Evolutionary conservation across 164 flowering plant species (phyloP).

Genomic region (Chloranthus sessilifolius): DNA sequence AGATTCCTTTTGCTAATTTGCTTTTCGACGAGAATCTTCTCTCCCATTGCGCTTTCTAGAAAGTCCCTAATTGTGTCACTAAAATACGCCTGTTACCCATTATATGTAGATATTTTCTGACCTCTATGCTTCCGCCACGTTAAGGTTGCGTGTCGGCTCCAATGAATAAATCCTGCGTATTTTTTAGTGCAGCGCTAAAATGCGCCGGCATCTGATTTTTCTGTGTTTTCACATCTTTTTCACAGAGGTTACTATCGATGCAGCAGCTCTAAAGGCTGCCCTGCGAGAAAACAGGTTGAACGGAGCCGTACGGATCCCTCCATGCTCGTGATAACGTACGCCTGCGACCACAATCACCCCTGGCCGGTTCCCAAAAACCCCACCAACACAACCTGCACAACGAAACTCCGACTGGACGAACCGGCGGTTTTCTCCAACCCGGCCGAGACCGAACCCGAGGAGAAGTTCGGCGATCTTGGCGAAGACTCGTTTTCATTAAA

Average conservation of each 20-base stretch:
- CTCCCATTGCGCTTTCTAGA: no score
- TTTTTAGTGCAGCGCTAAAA: no score
- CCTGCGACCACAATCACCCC: constrained; percentile 89
- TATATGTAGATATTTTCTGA: no score
- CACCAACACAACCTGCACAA: constrained; percentile 5
- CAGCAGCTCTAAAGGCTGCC: constrained; percentile 91
- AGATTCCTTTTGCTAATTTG: no score
- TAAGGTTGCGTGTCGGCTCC: no score
- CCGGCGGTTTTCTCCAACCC: constrained; percentile 7
- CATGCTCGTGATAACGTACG: constrained; percentile 77
- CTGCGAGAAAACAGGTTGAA: constrained; percentile 94
- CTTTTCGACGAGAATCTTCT: no score
- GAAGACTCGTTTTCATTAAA: constrained; percentile 32
- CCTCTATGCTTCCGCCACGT: no score
- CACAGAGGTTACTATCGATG: constrained; percentile 86
- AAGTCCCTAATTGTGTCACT: no score
- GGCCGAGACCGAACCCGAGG: constrained; percentile 19
- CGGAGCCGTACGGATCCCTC: constrained; percentile 73
- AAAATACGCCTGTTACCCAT: no score
- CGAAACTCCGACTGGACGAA: constrained; percentile 9
- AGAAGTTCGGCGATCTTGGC: constrained; percentile 27
- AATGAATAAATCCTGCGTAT: neutral
- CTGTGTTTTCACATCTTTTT: neutral
- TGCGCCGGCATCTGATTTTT: neutral
- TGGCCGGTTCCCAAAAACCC: constrained; percentile 28